phyloP scores from a whole-genome alignment of 2,329 filamentous ascomycete species.

The Cladophialophora carrionii region DNA sequence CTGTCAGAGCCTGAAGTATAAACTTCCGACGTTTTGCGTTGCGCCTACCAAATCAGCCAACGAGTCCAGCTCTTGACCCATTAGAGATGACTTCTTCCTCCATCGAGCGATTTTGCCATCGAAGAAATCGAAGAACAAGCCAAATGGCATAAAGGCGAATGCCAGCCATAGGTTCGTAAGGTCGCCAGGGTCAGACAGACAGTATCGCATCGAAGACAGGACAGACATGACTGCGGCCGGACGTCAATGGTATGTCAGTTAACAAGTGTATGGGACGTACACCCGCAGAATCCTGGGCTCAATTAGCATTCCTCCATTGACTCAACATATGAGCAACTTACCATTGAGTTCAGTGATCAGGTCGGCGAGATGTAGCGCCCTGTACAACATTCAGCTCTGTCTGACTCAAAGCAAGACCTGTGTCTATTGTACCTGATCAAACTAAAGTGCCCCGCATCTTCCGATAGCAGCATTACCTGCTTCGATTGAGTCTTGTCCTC shows the following conservation, averaged over 20 bases:
- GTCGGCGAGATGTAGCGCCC: conserved; percentile 56
- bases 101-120: conserved; percentile 95
- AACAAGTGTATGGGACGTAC: conserved; percentile 41
- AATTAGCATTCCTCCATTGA: conserved; percentile 20
- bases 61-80: conserved; percentile 97
- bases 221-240: conserved; percentile 75
- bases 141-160: conserved; percentile 84
- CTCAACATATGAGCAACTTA: conserved; percentile 35
- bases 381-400: conserved; percentile 32
- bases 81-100: conserved; percentile 94
- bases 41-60: conserved; percentile 83
- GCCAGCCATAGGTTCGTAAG: conserved; percentile 77
- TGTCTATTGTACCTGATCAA: conserved; percentile 50
- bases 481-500: conserved; percentile 50
- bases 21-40: not conserved
- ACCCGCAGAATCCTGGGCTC: conserved; percentile 53
- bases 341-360: conserved; percentile 56
- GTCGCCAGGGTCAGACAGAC: conserved; percentile 69
- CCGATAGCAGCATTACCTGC: conserved; percentile 54
- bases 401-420: not conserved
- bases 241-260: conserved; percentile 12
- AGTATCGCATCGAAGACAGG: conserved; percentile 93
- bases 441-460: conserved; percentile 56
- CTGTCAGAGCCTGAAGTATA: conserved; percentile 8
- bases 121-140: conserved; percentile 96